These are phyloP conservation scores for Wickerhamiella kurtzmanii DNA, from an alignment of 805 yeast species.

Conservation along the genomic window DNA sequence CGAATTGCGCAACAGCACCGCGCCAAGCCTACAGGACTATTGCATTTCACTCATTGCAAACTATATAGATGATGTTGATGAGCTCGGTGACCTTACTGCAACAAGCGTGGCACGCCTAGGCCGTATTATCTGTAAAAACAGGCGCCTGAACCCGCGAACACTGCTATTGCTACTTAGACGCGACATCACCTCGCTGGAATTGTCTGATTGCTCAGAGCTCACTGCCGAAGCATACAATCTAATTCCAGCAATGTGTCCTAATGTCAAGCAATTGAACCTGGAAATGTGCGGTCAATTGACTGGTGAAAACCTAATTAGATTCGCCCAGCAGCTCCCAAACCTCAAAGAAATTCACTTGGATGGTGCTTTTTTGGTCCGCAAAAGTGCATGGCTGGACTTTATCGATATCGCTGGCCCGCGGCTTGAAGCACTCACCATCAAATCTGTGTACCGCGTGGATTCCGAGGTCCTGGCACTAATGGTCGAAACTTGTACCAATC, in stretches of 20 bases:
- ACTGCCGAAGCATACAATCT: conserved; percentile 49
- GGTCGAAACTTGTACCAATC: conserved; percentile 40
- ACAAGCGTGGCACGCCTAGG: conserved; percentile 58
- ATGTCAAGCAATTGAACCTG: conserved; percentile 48
- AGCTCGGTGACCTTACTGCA: conserved; percentile 75
- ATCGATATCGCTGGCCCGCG: conserved; percentile 45
- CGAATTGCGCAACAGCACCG: conserved; percentile 51
- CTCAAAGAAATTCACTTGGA: conserved; percentile 52
- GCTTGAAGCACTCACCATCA: conserved; percentile 46
- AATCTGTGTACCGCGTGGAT: conserved; percentile 74
- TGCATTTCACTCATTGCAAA: conserved; percentile 57
- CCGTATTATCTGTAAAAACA: conserved; percentile 63
- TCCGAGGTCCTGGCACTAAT: conserved; percentile 50
- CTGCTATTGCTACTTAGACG: conserved; percentile 60
- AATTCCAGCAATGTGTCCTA: conserved; percentile 70
- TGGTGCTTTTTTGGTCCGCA: conserved; percentile 81
- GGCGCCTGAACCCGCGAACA: conserved; percentile 65
- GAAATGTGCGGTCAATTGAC: conserved; percentile 91
- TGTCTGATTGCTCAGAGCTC: conserved; percentile 88
- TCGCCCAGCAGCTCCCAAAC: conserved; percentile 37
- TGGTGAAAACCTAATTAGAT: conserved; percentile 57
- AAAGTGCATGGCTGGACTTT: conserved; percentile 61
- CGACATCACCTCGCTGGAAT: conserved; percentile 41
- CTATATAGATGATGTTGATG: conserved; percentile 62
- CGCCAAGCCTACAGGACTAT: conserved; percentile 60